Conservation (phyloP, 306 rosid genomes). For the Prunus armeniaca region DNA sequence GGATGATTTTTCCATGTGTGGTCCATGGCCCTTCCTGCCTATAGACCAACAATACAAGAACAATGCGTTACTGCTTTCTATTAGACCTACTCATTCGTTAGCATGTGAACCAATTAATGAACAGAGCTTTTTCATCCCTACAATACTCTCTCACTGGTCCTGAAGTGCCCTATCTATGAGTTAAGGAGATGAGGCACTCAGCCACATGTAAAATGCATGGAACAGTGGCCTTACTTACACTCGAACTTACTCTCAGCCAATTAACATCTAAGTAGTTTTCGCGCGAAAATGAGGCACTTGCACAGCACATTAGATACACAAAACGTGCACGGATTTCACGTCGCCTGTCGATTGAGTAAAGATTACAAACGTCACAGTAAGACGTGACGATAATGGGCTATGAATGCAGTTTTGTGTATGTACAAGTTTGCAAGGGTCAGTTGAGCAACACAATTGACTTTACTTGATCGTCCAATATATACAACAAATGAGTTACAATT, state of each 20-base stretch:
- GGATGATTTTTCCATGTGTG: not conserved
- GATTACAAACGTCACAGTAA: not conserved
- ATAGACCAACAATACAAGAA: not conserved
- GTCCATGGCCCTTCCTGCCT: constrained; percentile 11
- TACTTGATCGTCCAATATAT: constrained; percentile 34
- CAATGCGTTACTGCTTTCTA: not conserved
- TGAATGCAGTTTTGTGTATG: not conserved
- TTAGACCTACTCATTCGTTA: not conserved
- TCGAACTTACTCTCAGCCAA: not conserved
- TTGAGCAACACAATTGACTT: constrained; percentile 20
- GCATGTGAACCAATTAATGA: not conserved
- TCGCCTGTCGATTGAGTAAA: not conserved
- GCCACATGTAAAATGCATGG: not conserved
- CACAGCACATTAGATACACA: not conserved
- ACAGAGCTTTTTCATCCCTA: not conserved
- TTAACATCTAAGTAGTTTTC: not conserved
- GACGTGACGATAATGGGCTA: not conserved
- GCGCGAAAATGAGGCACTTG: not conserved
- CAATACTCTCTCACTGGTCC: not conserved
- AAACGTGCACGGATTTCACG: not conserved
- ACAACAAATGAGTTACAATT: constrained; percentile 39
- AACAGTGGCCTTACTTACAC: not conserved
- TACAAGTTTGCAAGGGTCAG: not conserved
- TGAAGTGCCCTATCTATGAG: not conserved
- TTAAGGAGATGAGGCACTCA: not conserved